Percentiles rank a stretch among this genome's conserved stretches.
phyloP scores from a whole-genome alignment of 805 yeast species.

The Barnettozyma pratensis region DNA sequence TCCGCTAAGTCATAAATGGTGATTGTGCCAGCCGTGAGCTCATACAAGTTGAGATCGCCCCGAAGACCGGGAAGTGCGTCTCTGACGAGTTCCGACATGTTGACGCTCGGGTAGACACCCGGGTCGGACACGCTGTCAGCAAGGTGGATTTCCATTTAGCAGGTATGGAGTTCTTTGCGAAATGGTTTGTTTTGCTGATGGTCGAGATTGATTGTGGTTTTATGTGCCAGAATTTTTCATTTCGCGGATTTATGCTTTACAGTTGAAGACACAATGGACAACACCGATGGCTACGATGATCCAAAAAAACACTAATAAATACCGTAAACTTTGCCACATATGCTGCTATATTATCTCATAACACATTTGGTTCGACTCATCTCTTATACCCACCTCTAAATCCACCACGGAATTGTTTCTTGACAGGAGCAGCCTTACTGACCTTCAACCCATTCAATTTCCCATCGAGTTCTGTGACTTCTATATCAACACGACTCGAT shows the following conservation, averaged over 20 bases:
- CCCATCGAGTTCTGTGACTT: conserved; percentile 37
- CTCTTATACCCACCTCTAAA: not conserved
- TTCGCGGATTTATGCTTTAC: too few relatives aligned
- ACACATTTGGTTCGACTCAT: not conserved
- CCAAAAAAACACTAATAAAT: too few relatives aligned
- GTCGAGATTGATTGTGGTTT: too few relatives aligned
- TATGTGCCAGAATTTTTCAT: too few relatives aligned
- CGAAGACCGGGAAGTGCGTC: conserved; percentile 12
- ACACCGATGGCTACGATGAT: too few relatives aligned
- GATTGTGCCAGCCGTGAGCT: conserved; percentile 19
- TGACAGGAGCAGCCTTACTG: conserved; percentile 5
- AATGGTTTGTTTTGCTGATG: too few relatives aligned
- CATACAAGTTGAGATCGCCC: conserved; percentile 15
- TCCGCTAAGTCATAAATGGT: too few relatives aligned
- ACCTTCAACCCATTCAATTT: conserved; percentile 26
- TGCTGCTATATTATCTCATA: too few relatives aligned
- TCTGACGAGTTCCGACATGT: not conserved
- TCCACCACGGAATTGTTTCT: conserved; percentile 8
- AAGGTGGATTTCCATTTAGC: not conserved
- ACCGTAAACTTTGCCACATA: too few relatives aligned
- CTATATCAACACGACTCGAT: conserved; percentile 38
- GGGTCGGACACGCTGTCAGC: not conserved
- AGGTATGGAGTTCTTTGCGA: too few relatives aligned
- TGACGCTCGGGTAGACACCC: not conserved
- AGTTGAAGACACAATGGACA: too few relatives aligned